Evolutionary conservation across 2,329 filamentous ascomycete genomes (phyloP).

Genomic region (Domatiomyces globalis): DNA sequence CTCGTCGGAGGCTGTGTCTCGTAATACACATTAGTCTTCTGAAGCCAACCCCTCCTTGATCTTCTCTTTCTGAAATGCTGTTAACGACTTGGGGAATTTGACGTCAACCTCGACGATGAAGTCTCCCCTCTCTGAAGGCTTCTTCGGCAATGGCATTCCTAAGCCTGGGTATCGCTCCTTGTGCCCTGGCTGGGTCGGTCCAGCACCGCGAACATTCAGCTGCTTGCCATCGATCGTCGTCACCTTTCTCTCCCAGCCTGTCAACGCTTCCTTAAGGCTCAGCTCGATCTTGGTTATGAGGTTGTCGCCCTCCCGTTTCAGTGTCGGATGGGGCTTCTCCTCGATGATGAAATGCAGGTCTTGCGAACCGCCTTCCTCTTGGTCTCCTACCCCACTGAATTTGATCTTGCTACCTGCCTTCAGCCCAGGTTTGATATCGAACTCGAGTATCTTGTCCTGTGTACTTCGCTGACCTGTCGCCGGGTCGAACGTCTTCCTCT

Average conservation of each 20-base stretch:
- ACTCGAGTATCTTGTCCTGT: slow-evolving; percentile 81
- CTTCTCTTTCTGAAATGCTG: slow-evolving; percentile 61
- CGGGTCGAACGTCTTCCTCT: slow-evolving; percentile 82
- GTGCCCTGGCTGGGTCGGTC: slow-evolving; percentile 73
- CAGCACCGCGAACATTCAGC: slow-evolving; percentile 61
- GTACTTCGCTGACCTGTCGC: slow-evolving; percentile 67
- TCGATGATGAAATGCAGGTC: slow-evolving; percentile 90
- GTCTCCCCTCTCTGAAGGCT: slow-evolving; percentile 68
- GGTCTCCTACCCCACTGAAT: slow-evolving; percentile 93
- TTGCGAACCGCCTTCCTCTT: slow-evolving; percentile 89
- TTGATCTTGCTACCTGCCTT: slow-evolving; percentile 98
- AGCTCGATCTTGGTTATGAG: slow-evolving; percentile 65
- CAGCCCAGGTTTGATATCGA: slow-evolving; percentile 87
- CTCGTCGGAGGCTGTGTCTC: neutral
- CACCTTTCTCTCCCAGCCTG: slow-evolving; percentile 84
- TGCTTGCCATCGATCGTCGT: slow-evolving; percentile 86
- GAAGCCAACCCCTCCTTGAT: slow-evolving; percentile 57
- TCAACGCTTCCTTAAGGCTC: slow-evolving; percentile 82
- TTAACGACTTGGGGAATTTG: slow-evolving; percentile 72
- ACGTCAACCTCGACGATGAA: slow-evolving; percentile 85
- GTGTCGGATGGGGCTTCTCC: slow-evolving; percentile 81
- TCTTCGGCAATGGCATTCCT: slow-evolving; percentile 95
- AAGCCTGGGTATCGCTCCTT: slow-evolving; percentile 66
- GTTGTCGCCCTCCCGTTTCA: slow-evolving; percentile 78
- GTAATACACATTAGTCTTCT: neutral